Percentiles rank a stretch among this genome's conserved stretches.
Evolutionary conservation across 108 stramenopile genomes (phyloP).

Genomic region (Cyclotella atomus): DNA sequence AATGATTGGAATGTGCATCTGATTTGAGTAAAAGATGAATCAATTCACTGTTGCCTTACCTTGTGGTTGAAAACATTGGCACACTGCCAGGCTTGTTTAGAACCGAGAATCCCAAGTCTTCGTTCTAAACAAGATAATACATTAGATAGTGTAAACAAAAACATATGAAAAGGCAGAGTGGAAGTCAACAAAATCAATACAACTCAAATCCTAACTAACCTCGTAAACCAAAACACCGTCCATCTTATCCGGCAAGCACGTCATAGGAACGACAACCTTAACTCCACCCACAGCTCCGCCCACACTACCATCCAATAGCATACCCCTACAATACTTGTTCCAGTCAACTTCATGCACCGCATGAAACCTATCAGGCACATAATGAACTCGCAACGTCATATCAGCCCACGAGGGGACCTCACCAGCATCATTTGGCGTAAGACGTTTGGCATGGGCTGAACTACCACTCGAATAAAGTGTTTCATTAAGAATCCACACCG

Average conservation of each 20-base stretch:
- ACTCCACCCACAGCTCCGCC: slow-evolving; percentile 23
- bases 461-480: slow-evolving; percentile 30
- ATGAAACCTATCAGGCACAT: slow-evolving; percentile 48
- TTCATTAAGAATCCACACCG: slow-evolving; percentile 54
- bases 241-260: slow-evolving; percentile 48
- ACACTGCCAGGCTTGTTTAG: slow-evolving; percentile 55
- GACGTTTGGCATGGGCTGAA: slow-evolving; percentile 41
- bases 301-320: slow-evolving; percentile 43
- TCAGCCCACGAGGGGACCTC: slow-evolving; percentile 47
- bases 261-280: slow-evolving; percentile 44
- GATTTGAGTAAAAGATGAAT: not conserved
- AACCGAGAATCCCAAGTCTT: slow-evolving; percentile 40
- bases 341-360: slow-evolving; percentile 51
- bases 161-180: too few species aligned
- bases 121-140: slow-evolving; percentile 26
- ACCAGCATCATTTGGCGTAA: slow-evolving; percentile 34
- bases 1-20: not conserved
- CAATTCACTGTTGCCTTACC: not conserved
- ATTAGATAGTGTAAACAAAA: not conserved
- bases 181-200: too few species aligned
- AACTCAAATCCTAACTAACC: slow-evolving; percentile 28
- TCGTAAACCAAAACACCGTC: slow-evolving; percentile 59
- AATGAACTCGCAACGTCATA: slow-evolving; percentile 55
- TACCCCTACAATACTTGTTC: slow-evolving; percentile 48
- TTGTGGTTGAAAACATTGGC: slow-evolving; percentile 45